Conservation (phyloP, 306 rosid genomes). For the Pachyrhizus erosus region DNA sequence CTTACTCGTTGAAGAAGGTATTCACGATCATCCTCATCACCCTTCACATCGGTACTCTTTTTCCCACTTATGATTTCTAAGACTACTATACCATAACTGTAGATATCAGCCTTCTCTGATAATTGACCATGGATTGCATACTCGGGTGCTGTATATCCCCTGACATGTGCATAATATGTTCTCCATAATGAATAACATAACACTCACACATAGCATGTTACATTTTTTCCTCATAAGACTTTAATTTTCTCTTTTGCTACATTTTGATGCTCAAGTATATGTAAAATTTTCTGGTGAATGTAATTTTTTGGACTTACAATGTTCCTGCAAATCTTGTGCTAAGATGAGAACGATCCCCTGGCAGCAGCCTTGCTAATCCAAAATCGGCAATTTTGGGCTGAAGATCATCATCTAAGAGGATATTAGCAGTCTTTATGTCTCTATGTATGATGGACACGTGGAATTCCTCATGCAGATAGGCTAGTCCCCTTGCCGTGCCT, state of each 20-base stretch:
- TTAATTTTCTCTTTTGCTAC: neutral
- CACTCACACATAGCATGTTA: neutral
- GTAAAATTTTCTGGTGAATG: neutral
- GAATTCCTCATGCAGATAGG: conserved; percentile 74
- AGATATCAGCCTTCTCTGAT: conserved; percentile 72
- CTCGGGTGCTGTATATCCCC: conserved; percentile 82
- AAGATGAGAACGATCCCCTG: conserved; percentile 63
- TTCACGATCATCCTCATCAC: conserved; percentile 49
- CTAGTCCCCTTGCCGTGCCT: conserved; percentile 70
- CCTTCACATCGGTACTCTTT: conserved; percentile 51
- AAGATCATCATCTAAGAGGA: conserved; percentile 64
- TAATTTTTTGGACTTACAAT: conserved; percentile 53
- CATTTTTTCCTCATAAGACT: neutral
- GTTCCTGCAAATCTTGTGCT: conserved; percentile 79
- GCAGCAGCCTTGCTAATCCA: conserved; percentile 69
- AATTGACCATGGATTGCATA: conserved; percentile 78
- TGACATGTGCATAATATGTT: conserved; percentile 17
- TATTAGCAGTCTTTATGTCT: conserved; percentile 59
- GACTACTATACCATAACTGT: conserved; percentile 72
- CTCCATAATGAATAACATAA: neutral
- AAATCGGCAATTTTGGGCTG: conserved; percentile 72
- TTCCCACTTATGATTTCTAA: conserved; percentile 71
- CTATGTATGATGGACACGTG: conserved; percentile 68
- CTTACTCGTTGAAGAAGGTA: conserved; percentile 71
- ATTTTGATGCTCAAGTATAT: neutral